Conservation (phyloP, 2,329 filamentous ascomycete species). For the Alternaria brassicae region DNA sequence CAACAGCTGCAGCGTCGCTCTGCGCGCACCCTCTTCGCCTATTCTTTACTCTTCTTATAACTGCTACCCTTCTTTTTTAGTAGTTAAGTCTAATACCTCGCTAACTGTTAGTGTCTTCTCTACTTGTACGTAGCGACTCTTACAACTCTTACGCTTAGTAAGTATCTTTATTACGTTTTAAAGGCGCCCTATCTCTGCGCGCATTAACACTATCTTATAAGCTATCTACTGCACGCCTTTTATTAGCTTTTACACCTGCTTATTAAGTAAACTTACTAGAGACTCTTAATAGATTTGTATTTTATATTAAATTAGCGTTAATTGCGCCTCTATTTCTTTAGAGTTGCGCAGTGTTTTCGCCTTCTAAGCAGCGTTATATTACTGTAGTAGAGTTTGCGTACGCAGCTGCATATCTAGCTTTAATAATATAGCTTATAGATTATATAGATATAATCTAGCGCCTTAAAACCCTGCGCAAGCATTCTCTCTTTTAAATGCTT, state of each 20-base stretch:
- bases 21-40: too few relatives aligned
- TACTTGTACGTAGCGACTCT: not conserved
- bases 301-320: slow-evolving; percentile 13
- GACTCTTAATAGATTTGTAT: not conserved
- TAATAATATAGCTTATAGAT: too few relatives aligned
- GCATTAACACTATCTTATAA: not conserved
- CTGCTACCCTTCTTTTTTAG: not conserved
- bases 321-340: slow-evolving; percentile 13
- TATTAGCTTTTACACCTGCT: slow-evolving; percentile 7
- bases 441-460: too few relatives aligned
- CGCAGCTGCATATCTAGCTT: too few relatives aligned
- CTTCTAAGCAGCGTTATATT: slow-evolving; percentile 4
- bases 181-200: not conserved
- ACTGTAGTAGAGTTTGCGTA: slow-evolving; percentile 8
- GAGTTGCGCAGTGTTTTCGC: slow-evolving; percentile 19
- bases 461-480: too few relatives aligned
- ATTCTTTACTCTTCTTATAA: not conserved
- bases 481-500: too few relatives aligned
- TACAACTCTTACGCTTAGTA: not conserved
- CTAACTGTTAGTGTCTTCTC: not conserved
- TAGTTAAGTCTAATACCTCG: not conserved
- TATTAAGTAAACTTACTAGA: slow-evolving; percentile 9
- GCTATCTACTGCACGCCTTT: slow-evolving; percentile 15
- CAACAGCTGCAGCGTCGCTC: too few relatives aligned
- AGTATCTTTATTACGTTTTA: not conserved